Evolutionary conservation across 495 filamentous ascomycete species (phyloP).

Genomic region (Penicillium antarcticum): DNA sequence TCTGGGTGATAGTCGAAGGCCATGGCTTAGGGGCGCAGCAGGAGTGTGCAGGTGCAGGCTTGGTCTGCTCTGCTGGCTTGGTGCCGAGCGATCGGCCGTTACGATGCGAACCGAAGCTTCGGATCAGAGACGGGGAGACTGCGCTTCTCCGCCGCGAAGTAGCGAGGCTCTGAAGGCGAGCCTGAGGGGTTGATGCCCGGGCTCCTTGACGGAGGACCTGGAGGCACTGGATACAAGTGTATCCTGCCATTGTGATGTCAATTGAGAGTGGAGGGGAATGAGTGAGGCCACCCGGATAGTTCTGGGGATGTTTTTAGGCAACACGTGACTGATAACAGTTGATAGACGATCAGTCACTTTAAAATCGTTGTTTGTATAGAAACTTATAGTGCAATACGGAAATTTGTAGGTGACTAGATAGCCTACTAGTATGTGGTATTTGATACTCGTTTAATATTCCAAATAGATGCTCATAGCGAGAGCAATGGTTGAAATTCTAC

Average conservation of each 20-base stretch:
- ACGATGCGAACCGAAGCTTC: constrained; percentile 31
- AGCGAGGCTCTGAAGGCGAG: constrained; percentile 22
- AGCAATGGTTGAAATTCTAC: no score
- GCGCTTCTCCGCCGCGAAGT: constrained; percentile 23
- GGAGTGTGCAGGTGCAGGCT: constrained; percentile 5
- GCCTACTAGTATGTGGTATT: no score
- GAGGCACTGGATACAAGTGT: constrained; percentile 43
- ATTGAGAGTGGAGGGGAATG: constrained; percentile 8
- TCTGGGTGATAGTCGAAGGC: constrained; percentile 19
- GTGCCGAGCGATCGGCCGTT: constrained; percentile 16
- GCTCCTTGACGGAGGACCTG: constrained; percentile 33
- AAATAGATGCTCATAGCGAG: no score
- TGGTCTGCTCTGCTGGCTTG: constrained; percentile 14
- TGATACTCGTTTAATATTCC: no score
- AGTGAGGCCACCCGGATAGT: constrained; percentile 4
- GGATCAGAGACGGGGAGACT: constrained; percentile 24
- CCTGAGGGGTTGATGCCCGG: constrained; percentile 11
- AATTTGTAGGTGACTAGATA: no score
- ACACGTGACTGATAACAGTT: constrained; percentile 6
- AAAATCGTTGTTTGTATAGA: no score
- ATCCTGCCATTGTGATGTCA: constrained; percentile 35
- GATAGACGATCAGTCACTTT: background rate
- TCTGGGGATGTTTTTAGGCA: constrained; percentile 9
- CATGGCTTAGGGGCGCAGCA: constrained; percentile 3
- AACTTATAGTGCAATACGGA: no score